Evolutionary conservation across 495 filamentous ascomycete genomes (phyloP).

Genomic region (Sordaria brevicollis): DNA sequence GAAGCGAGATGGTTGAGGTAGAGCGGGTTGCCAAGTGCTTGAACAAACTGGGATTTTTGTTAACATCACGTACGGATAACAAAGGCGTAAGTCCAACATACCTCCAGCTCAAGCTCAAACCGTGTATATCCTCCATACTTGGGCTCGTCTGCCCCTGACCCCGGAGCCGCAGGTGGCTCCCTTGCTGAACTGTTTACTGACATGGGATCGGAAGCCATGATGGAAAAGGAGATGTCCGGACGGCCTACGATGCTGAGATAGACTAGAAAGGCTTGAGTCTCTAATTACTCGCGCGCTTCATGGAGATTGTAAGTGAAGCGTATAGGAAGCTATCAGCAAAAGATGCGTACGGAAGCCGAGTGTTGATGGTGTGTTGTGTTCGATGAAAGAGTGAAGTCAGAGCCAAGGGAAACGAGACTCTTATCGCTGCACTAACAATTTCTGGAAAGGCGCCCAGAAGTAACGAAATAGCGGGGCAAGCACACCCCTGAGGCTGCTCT

Average conservation of each 20-base stretch:
- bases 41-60: conserved; percentile 54
- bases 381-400: not conserved
- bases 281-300: not conserved
- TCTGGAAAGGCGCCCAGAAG: not conserved
- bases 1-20: conserved; percentile 78
- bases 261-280: not conserved
- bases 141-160: conserved; percentile 21
- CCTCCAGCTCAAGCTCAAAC: conserved; percentile 69
- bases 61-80: not conserved
- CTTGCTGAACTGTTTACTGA: conserved; percentile 19
- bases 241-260: not conserved
- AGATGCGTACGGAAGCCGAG: not conserved
- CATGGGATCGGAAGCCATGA: conserved; percentile 22
- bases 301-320: not conserved
- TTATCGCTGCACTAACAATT: not conserved
- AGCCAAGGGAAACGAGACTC: not conserved
- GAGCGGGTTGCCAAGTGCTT: conserved; percentile 71
- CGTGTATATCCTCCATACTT: conserved; percentile 56
- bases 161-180: conserved; percentile 18
- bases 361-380: not conserved
- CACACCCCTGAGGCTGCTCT: not conserved
- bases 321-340: not conserved
- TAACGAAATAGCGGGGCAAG: not conserved
- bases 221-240: not conserved
- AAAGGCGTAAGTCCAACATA: conserved; percentile 16